Percentiles rank a stretch among this genome's conserved stretches.
Evolutionary conservation across 1,139 yeast species (phyloP).

Genomic region (Saccharomycopsis phalli): DNA sequence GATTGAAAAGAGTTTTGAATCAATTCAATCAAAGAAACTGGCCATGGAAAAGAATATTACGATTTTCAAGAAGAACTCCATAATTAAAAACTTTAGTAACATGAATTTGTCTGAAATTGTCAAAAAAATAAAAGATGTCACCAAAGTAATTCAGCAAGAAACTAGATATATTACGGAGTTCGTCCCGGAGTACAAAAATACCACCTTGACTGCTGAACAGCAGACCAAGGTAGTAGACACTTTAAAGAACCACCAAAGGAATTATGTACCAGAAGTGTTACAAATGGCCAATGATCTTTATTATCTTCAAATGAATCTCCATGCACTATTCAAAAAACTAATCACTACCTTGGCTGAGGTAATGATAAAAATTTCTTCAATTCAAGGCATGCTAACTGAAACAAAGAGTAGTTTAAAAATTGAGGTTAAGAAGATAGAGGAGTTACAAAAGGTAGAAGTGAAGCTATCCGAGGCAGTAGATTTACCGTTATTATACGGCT

Average conservation of each 20-base stretch:
- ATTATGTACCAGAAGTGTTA: conserved; percentile 28
- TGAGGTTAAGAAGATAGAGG: conserved; percentile 28
- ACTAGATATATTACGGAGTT: conserved; percentile 21
- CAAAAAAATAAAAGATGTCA: conserved; percentile 19
- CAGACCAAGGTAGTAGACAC: conserved; percentile 23
- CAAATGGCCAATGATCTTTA: conserved; percentile 27
- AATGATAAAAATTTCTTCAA: conserved; percentile 22
- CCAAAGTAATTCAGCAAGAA: conserved; percentile 23
- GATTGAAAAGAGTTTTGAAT: conserved; percentile 23
- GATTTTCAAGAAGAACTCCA: conserved; percentile 20
- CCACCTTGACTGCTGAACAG: conserved; percentile 24
- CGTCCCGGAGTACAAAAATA: conserved; percentile 7
- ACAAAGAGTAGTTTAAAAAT: conserved; percentile 27
- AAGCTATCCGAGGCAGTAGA: conserved; percentile 50
- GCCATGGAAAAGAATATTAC: conserved; percentile 21
- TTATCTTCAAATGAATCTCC: conserved; percentile 23
- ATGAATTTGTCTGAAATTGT: conserved; percentile 19
- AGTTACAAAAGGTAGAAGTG: conserved; percentile 36
- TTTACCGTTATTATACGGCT: conserved; percentile 74
- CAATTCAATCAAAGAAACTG: conserved; percentile 23
- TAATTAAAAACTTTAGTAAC: conserved; percentile 14
- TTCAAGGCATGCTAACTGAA: conserved; percentile 24
- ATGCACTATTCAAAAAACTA: conserved; percentile 20
- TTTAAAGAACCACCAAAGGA: conserved; percentile 26
- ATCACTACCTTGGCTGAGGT: conserved; percentile 23